Evolutionary conservation across 805 yeast species (phyloP).

Genomic region (Barnettozyma sp.): DNA sequence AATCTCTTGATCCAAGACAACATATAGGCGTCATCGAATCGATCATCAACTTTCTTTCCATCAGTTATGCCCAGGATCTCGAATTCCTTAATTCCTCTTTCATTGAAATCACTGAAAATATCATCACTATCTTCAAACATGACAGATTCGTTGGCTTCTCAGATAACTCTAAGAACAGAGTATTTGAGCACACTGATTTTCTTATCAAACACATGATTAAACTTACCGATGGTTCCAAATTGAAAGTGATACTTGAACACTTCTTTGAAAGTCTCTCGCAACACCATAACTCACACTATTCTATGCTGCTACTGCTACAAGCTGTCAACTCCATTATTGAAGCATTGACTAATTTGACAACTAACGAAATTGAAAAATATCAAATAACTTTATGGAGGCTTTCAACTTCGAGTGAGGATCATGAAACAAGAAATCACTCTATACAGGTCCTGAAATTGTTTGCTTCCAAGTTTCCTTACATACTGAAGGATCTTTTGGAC

Average conservation of each 20-base stretch:
- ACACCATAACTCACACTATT: slow-evolving; percentile 1
- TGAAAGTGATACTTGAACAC: slow-evolving; percentile 26
- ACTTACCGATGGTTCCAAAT: slow-evolving; percentile 30
- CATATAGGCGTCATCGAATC: slow-evolving; percentile 32
- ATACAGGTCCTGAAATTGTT: slow-evolving; percentile 30
- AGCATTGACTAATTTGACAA: slow-evolving; percentile 20
- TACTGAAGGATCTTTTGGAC: slow-evolving; percentile 32
- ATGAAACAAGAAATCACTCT: slow-evolving; percentile 36
- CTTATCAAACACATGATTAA: slow-evolving; percentile 20
- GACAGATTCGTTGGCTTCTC: slow-evolving; percentile 19
- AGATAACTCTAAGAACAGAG: slow-evolving; percentile 15
- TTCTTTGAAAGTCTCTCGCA: slow-evolving; percentile 11
- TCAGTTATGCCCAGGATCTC: slow-evolving; percentile 24
- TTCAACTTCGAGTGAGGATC: slow-evolving; percentile 32
- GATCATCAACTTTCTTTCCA: slow-evolving; percentile 27
- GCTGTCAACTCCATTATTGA: slow-evolving; percentile 26
- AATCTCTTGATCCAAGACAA: slow-evolving; percentile 20
- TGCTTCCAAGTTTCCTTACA: slow-evolving; percentile 28
- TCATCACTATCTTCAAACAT: slow-evolving; percentile 25
- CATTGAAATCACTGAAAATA: slow-evolving; percentile 19
- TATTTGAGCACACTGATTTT: slow-evolving; percentile 19
- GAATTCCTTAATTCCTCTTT: slow-evolving; percentile 25
- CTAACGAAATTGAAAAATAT: slow-evolving; percentile 20
- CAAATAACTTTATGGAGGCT: slow-evolving; percentile 30
- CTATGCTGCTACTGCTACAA: slow-evolving; percentile 16